Conservation (phyloP, 345 rosid species). For the Eucalyptus globulus region DNA sequence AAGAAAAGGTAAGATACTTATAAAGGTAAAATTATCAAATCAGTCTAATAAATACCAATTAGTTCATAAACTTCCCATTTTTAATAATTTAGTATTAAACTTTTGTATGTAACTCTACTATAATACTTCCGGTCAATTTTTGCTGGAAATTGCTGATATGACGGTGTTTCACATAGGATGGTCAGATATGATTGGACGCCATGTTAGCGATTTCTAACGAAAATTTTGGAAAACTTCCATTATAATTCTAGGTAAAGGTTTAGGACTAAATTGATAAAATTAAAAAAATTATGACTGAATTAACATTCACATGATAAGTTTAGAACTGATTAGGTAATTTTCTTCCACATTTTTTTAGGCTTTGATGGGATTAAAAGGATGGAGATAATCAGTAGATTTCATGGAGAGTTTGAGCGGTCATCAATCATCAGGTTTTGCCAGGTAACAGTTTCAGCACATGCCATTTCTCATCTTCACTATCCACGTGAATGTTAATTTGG, state of each 20-base stretch:
- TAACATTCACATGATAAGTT: accelerated
- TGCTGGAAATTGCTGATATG: background rate
- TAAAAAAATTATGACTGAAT: accelerated
- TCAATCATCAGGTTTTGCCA: background rate
- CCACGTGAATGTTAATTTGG: background rate
- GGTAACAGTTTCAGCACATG: background rate
- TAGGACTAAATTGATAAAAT: background rate
- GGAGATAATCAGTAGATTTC: background rate
- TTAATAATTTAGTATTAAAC: background rate
- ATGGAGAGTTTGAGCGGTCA: background rate
- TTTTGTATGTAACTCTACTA: background rate
- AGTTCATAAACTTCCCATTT: background rate
- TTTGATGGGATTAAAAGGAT: background rate
- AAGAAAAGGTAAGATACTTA: background rate
- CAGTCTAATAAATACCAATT: background rate
- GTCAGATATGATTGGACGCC: accelerated
- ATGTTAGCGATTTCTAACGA: accelerated
- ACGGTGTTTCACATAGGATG: accelerated
- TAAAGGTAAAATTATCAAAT: background rate
- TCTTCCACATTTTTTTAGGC: background rate
- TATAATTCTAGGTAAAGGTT: background rate
- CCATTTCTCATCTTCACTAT: background rate
- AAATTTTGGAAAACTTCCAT: background rate
- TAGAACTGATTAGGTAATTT: background rate
- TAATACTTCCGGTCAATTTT: background rate